These are phyloP conservation scores for Exophiala sp. DNA, from an alignment of 2,329 filamentous ascomycete genomes.

Conservation along the genomic window DNA sequence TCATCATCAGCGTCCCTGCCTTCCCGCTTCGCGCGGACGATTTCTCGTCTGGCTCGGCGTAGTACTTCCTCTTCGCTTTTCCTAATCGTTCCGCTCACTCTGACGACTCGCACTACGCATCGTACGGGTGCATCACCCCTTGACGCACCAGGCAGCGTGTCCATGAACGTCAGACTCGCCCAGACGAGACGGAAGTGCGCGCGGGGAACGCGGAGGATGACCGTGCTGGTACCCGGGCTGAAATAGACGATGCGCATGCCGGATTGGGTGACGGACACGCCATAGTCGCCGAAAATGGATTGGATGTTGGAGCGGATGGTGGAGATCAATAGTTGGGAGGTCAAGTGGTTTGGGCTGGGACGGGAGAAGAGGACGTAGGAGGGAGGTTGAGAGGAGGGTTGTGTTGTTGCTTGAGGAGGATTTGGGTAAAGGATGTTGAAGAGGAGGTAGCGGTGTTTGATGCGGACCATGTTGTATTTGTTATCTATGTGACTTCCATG, in stretches of 20 bases:
- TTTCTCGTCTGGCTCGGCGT: slow-evolving; percentile 66
- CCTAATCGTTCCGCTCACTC: slow-evolving; percentile 87
- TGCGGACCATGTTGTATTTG: slow-evolving; percentile 71
- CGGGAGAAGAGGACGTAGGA: slow-evolving; percentile 70
- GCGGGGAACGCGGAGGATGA: slow-evolving; percentile 80
- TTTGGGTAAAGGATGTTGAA: slow-evolving; percentile 84
- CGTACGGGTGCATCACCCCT: slow-evolving; percentile 35
- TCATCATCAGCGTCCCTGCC: slow-evolving; percentile 9
- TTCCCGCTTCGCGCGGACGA: slow-evolving; percentile 46
- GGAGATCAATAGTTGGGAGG: slow-evolving; percentile 47
- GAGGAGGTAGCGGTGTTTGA: slow-evolving; percentile 95
- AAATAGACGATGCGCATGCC: slow-evolving; percentile 75
- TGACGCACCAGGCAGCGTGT: slow-evolving; percentile 53
- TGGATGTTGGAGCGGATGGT: slow-evolving; percentile 67
- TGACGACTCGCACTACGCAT: slow-evolving; percentile 79
- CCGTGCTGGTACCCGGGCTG: slow-evolving; percentile 86
- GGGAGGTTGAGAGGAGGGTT: slow-evolving; percentile 42
- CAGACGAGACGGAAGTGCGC: slow-evolving; percentile 83
- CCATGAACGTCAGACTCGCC: slow-evolving; percentile 81
- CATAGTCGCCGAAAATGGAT: slow-evolving; percentile 83
- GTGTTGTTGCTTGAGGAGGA: slow-evolving; percentile 15
- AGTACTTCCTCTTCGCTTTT: slow-evolving; percentile 91
- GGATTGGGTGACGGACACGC: slow-evolving; percentile 47
- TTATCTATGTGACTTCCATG: no score
- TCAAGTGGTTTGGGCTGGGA: slow-evolving; percentile 71